These are phyloP conservation scores for Pseudozyma pruni DNA, from an alignment of 1,284 basidiomycete species.

Conservation along the genomic window DNA sequence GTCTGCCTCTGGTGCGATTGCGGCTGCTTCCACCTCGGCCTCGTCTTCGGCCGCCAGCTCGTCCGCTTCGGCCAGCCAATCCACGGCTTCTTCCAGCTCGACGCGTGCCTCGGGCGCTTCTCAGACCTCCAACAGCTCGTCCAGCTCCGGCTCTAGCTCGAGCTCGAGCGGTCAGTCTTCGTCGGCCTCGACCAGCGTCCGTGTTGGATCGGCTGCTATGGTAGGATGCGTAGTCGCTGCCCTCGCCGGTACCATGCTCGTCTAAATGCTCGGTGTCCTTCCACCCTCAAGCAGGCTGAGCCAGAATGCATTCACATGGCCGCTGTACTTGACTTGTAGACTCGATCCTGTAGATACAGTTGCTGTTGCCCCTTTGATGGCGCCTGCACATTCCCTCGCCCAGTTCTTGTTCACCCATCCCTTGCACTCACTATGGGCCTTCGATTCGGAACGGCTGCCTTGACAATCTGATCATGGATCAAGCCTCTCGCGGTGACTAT, in stretches of 20 bases:
- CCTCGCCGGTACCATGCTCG: constrained; percentile 26
- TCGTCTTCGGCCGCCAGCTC: constrained; percentile 14
- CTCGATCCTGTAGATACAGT: no score
- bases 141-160: constrained; percentile 19
- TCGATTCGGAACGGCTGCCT: no score
- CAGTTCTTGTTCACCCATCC: no score
- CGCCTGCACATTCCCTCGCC: no score
- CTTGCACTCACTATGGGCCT: no score
- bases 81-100: constrained; percentile 11
- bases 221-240: constrained; percentile 36
- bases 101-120: constrained; percentile 12
- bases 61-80: constrained; percentile 10
- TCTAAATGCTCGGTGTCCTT: constrained; percentile 8
- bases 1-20: constrained; percentile 1
- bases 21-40: constrained; percentile 9
- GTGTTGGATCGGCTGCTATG: constrained; percentile 32
- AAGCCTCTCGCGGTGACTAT: no score
- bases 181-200: constrained; percentile 17
- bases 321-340: no score
- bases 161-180: constrained; percentile 23
- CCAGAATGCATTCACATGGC: no score
- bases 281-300: no score
- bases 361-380: no score
- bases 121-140: constrained; percentile 16
- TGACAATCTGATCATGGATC: no score